Evolutionary conservation across 2,329 filamentous ascomycete genomes (phyloP).

Genomic region (Chrysoporthe austroafricana): DNA sequence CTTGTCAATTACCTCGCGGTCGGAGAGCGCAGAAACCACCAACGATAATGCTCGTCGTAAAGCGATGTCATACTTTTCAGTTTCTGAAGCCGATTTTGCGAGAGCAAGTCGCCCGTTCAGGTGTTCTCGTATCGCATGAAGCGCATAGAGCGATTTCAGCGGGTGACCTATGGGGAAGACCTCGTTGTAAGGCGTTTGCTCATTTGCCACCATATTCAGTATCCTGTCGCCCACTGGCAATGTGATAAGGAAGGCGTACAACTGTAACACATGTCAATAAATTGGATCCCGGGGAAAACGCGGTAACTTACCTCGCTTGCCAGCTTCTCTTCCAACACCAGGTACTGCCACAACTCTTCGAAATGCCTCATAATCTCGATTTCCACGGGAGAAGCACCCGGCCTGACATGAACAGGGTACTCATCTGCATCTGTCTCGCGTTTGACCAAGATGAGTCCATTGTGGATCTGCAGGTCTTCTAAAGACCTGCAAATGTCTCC

Average conservation of each 20-base stretch:
- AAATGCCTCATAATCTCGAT: constrained; percentile 82
- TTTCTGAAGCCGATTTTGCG: constrained; percentile 30
- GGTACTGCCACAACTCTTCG: constrained; percentile 78
- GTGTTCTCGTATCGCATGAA: constrained; percentile 68
- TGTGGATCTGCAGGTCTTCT: constrained; percentile 67
- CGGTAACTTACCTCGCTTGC: constrained; percentile 62
- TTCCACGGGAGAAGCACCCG: constrained; percentile 67
- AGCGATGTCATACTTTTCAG: constrained; percentile 37
- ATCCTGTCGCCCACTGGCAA: constrained; percentile 71
- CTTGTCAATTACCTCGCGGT: constrained; percentile 54
- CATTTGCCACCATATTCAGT: constrained; percentile 60
- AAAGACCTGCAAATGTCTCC: constrained; percentile 64
- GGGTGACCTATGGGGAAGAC: constrained; percentile 72
- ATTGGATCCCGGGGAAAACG: background rate
- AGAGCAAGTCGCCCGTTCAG: constrained; percentile 47
- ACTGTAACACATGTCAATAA: constrained; percentile 45
- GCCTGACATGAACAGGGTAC: constrained; percentile 49
- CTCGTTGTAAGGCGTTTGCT: constrained; percentile 56
- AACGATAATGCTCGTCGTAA: constrained; percentile 54
- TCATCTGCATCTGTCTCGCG: constrained; percentile 54
- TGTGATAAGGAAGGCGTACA: constrained; percentile 71
- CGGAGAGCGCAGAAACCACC: constrained; percentile 63
- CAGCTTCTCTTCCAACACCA: constrained; percentile 72
- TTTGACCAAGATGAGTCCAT: constrained; percentile 69
- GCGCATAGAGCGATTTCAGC: constrained; percentile 74